Percentiles rank a stretch among this genome's conserved stretches.
Evolutionary conservation across 306 rosid species (phyloP).

Genomic region (Quercus engelmannii): DNA sequence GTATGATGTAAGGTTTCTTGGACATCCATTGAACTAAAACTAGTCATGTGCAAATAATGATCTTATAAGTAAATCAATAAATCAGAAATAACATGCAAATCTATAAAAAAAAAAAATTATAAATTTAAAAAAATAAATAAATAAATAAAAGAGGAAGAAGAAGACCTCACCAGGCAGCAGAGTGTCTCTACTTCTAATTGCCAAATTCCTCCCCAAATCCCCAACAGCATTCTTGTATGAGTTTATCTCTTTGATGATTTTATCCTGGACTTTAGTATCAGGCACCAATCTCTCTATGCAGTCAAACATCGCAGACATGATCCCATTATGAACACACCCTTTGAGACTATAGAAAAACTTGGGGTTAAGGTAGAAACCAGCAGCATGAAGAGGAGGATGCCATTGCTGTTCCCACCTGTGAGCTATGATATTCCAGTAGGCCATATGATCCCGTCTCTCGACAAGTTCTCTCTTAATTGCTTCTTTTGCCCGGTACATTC

Average conservation of each 20-base stretch:
- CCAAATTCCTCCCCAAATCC: conserved; percentile 91
- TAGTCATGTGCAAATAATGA: too few relatives aligned
- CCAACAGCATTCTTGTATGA: conserved; percentile 67
- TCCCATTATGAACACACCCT: conserved; percentile 61
- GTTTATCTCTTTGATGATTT: conserved; percentile 78
- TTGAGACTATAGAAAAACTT: conserved; percentile 71
- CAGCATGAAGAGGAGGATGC: conserved; percentile 82
- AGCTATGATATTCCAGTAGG: conserved; percentile 86
- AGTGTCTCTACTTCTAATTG: conserved; percentile 80
- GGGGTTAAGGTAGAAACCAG: conserved; percentile 92
- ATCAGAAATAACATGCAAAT: too few relatives aligned
- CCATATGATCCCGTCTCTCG: conserved; percentile 71
- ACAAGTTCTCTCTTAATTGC: conserved; percentile 69
- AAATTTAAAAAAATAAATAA: conserved; percentile 11
- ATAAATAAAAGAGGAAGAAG: conserved; percentile 11
- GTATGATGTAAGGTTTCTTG: neutral
- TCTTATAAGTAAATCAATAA: too few relatives aligned
- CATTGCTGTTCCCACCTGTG: conserved; percentile 73
- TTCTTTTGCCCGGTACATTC: conserved; percentile 78
- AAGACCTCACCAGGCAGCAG: conserved; percentile 78
- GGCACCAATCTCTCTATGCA: conserved; percentile 90
- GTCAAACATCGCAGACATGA: conserved; percentile 69
- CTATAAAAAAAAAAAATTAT: neutral
- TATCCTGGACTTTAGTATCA: conserved; percentile 80
- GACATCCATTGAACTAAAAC: too few relatives aligned